Conservation (phyloP, 192 early-diverging fungal genomes). For the Podila clonocystis region DNA sequence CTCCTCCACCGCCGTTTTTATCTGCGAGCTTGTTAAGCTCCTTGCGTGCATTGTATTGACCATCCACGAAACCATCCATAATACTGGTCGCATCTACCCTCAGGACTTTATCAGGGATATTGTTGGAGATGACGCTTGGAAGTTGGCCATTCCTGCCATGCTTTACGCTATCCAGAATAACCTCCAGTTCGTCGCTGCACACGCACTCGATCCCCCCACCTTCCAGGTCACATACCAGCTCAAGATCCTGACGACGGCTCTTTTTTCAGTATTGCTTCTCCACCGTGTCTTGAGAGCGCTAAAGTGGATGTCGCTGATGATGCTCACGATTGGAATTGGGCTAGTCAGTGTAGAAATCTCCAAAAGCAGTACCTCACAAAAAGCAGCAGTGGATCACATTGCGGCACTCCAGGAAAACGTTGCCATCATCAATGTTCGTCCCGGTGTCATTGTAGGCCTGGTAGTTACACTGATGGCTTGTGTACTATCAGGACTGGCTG, state of each 20-base stretch:
- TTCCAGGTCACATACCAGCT: conserved; percentile 98
- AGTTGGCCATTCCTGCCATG: conserved; percentile 89
- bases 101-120: conserved; percentile 55
- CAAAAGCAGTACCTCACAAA: conserved; percentile 23
- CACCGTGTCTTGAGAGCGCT: conserved; percentile 66
- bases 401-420: conserved; percentile 18
- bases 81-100: conserved; percentile 27
- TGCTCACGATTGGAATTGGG: conserved; percentile 88
- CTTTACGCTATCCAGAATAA: conserved; percentile 98
- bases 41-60: conserved; percentile 61
- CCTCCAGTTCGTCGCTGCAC: conserved; percentile 90
- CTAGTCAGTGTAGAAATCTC: conserved; percentile 80
- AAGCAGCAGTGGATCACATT: conserved; percentile 10
- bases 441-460: conserved; percentile 74
- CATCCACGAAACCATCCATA: conserved; percentile 36
- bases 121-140: conserved; percentile 75
- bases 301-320: conserved; percentile 86
- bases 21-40: conserved; percentile 87
- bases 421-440: conserved; percentile 27
- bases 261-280: conserved; percentile 91
- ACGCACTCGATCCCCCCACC: conserved; percentile 89
- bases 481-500: conserved; percentile 91
- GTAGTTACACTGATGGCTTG: conserved; percentile 84
- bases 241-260: conserved; percentile 95
- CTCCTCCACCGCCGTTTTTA: conserved; percentile 93